These are phyloP conservation scores for Phialophora chinensis DNA, from an alignment of 2,329 filamentous ascomycete genomes.

Conservation along the genomic window DNA sequence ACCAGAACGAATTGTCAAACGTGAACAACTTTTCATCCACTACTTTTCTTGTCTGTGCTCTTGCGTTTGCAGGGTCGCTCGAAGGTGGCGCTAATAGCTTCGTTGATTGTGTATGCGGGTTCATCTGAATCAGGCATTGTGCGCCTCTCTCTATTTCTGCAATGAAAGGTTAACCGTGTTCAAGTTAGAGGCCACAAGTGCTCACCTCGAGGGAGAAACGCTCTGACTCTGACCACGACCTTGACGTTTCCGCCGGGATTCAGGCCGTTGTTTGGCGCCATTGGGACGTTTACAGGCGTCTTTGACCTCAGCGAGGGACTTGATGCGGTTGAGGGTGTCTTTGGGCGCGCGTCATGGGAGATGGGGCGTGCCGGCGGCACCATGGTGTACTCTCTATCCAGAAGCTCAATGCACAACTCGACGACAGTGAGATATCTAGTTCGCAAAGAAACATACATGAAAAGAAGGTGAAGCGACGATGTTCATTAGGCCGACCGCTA, in stretches of 20 bases:
- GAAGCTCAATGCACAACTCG: conserved; percentile 33
- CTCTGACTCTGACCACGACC: conserved; percentile 80
- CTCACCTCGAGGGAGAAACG: conserved; percentile 77
- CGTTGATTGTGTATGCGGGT: conserved; percentile 83
- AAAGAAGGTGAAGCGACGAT: conserved; percentile 18
- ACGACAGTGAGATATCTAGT: conserved; percentile 31
- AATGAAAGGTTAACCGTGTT: conserved; percentile 26
- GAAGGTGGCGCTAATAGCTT: conserved; percentile 74
- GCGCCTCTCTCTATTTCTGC: conserved; percentile 81
- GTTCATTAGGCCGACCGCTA: background rate
- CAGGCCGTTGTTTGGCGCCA: conserved; percentile 52
- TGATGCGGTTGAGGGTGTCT: conserved; percentile 68
- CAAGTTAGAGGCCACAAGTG: background rate
- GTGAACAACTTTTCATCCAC: conserved; percentile 89
- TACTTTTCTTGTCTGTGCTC: conserved; percentile 71
- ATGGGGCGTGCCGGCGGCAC: conserved; percentile 36
- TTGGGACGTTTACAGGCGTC: conserved; percentile 67
- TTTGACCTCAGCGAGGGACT: conserved; percentile 78
- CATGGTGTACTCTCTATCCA: conserved; percentile 27
- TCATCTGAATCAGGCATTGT: conserved; percentile 88
- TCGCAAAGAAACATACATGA: conserved; percentile 36
- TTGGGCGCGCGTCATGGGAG: conserved; percentile 28
- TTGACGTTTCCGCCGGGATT: conserved; percentile 75
- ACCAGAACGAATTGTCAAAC: conserved; percentile 99
- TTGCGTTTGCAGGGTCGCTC: conserved; percentile 53